Evolutionary conservation across 2,329 filamentous ascomycete species (phyloP).

Genomic region (Harringtonia aguacate): DNA sequence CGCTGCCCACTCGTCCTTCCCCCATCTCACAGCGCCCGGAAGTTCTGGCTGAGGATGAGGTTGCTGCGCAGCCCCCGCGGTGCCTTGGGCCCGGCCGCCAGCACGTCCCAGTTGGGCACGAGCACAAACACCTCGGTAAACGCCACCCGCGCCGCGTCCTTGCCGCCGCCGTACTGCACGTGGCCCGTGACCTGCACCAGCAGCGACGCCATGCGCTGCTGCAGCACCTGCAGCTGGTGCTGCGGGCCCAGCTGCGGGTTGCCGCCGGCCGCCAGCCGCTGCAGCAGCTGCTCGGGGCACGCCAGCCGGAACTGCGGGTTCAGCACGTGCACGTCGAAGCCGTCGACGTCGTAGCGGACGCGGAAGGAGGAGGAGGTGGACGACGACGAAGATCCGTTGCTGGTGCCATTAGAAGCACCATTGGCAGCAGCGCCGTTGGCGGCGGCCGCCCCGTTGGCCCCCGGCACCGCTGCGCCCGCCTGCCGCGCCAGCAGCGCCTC

Average conservation of each 20-base stretch:
- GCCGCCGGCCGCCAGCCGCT: conserved; percentile 1
- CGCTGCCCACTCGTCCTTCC: too few relatives aligned
- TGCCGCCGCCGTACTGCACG: conserved; percentile 56
- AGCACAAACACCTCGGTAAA: conserved; percentile 77
- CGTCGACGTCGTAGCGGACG: conserved; percentile 61
- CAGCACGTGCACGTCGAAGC: conserved; percentile 66
- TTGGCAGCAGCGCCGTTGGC: conserved; percentile 5
- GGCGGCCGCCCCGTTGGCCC: conserved; percentile 2
- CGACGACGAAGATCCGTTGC: not conserved
- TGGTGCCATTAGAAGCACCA: not conserved
- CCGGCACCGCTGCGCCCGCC: conserved; percentile 23
- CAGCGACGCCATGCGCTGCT: conserved; percentile 55
- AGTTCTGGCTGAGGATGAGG: conserved; percentile 64
- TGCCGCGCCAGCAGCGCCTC: conserved; percentile 58
- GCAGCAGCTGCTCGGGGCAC: conserved; percentile 34
- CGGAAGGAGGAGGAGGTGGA: conserved; percentile 20
- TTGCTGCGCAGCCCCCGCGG: conserved; percentile 44
- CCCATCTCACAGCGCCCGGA: conserved; percentile 39
- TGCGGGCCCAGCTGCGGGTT: conserved; percentile 21
- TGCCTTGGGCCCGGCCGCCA: conserved; percentile 37
- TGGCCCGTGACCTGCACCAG: conserved; percentile 63
- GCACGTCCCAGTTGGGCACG: conserved; percentile 58
- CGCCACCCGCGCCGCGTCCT: conserved; percentile 51
- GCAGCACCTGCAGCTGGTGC: conserved; percentile 20
- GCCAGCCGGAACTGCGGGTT: conserved; percentile 55